phyloP scores from a whole-genome alignment of 1,139 yeast species.

The Suhomyces terraborum region DNA sequence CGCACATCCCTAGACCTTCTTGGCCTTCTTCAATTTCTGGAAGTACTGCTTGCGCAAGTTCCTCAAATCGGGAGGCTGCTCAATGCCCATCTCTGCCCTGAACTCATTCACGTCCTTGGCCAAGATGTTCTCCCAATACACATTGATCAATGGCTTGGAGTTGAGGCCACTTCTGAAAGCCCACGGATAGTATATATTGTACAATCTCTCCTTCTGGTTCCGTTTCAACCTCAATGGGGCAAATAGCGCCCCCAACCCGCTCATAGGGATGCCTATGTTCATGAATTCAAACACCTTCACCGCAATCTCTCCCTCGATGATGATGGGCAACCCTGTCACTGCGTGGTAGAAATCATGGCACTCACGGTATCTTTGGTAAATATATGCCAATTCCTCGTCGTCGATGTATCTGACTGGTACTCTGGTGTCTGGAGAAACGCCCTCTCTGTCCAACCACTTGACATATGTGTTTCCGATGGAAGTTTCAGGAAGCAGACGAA shows the following conservation, averaged over 20 bases:
- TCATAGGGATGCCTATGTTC: slow-evolving; percentile 94
- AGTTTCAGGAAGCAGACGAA: slow-evolving; percentile 63
- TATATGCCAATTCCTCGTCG: slow-evolving; percentile 87
- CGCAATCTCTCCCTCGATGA: slow-evolving; percentile 93
- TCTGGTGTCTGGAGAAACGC: slow-evolving; percentile 92
- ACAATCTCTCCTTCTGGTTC: slow-evolving; percentile 56
- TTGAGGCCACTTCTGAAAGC: slow-evolving; percentile 74
- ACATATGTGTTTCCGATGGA: slow-evolving; percentile 80
- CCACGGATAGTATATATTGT: slow-evolving; percentile 84
- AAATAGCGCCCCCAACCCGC: slow-evolving; percentile 84
- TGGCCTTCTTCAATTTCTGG: slow-evolving; percentile 32
- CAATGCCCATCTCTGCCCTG: slow-evolving; percentile 70
- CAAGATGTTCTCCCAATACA: slow-evolving; percentile 89
- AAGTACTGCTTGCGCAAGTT: slow-evolving; percentile 52
- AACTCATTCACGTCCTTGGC: slow-evolving; percentile 72
- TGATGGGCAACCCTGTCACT: slow-evolving; percentile 83
- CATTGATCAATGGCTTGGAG: slow-evolving; percentile 77
- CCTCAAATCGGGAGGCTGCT: slow-evolving; percentile 76
- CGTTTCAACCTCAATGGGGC: slow-evolving; percentile 71
- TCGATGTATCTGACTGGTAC: slow-evolving; percentile 84
- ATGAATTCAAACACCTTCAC: slow-evolving; percentile 91
- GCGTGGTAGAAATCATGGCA: slow-evolving; percentile 98
- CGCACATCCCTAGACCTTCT: slow-evolving; percentile 18
- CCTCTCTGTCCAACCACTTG: slow-evolving; percentile 81
- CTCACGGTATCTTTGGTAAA: slow-evolving; percentile 89